Evolutionary conservation across 495 filamentous ascomycete genomes (phyloP).

Genomic region (Cairneyella variabilis): DNA sequence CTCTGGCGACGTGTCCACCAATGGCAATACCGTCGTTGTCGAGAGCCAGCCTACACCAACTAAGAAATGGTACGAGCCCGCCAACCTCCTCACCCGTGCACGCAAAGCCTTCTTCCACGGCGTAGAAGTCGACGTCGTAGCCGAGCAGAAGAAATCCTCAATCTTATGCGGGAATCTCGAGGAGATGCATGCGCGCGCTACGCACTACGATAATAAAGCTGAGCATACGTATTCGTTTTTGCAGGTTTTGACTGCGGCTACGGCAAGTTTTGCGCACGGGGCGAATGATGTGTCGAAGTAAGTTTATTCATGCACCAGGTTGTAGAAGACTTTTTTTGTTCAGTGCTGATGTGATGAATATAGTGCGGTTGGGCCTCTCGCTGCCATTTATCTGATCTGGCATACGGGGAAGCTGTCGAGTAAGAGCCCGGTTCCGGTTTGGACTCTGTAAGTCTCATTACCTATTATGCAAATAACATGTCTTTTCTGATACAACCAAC

Average conservation of each 20-base stretch:
- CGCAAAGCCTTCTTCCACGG: too few relatives aligned
- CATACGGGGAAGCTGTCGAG: constrained; percentile 37
- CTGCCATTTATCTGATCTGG: constrained; percentile 68
- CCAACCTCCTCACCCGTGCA: too few relatives aligned
- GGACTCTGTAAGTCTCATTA: constrained; percentile 29
- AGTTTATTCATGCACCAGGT: neutral
- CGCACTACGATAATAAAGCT: constrained; percentile 69
- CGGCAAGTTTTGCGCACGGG: constrained; percentile 74
- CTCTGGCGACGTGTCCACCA: too few relatives aligned
- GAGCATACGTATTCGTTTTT: constrained; percentile 79
- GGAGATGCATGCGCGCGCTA: constrained; percentile 57
- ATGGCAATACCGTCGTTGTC: too few relatives aligned
- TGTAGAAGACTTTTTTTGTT: neutral
- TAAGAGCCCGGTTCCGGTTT: constrained; percentile 58
- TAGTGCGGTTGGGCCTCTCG: constrained; percentile 62
- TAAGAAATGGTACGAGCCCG: too few relatives aligned
- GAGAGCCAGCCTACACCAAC: too few relatives aligned
- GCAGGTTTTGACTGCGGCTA: constrained; percentile 71
- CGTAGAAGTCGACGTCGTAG: too few relatives aligned
- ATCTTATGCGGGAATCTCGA: too few relatives aligned
- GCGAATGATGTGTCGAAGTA: constrained; percentile 61
- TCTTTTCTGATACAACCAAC: too few relatives aligned
- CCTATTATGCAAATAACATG: neutral
- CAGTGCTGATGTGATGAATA: too few relatives aligned
- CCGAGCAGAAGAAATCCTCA: too few relatives aligned